Evolutionary conservation across 768 basidiomycete species (phyloP).

Genomic region (Lenzites betulinus): DNA sequence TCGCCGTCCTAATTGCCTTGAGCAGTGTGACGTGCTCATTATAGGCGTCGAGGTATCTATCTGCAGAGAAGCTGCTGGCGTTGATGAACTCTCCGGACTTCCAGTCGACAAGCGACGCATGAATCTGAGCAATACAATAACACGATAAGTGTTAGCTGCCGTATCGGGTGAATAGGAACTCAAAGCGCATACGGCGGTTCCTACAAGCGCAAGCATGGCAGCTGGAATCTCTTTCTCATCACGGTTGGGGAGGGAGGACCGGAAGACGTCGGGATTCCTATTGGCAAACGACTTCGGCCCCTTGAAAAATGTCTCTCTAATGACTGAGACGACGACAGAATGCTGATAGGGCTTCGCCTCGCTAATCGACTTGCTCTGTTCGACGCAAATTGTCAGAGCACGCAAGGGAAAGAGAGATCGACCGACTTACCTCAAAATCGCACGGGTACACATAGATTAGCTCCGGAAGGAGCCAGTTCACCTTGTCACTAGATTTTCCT

Average conservation of each 20-base stretch:
- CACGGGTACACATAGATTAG: background rate
- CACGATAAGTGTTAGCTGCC: no score
- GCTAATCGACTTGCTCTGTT: no score
- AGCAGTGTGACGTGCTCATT: slow-evolving; percentile 7
- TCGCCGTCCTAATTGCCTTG: slow-evolving; percentile 1
- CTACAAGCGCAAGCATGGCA: slow-evolving; percentile 9
- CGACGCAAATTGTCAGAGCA: no score
- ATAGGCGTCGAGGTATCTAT: slow-evolving; percentile 11
- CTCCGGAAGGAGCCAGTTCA: background rate
- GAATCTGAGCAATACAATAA: background rate
- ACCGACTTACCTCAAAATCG: no score
- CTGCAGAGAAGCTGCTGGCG: slow-evolving; percentile 1
- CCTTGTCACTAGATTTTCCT: background rate
- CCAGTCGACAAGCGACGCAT: slow-evolving; percentile 12
- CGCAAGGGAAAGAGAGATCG: no score
- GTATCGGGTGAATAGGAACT: background rate
- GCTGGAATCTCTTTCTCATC: slow-evolving; percentile 10
- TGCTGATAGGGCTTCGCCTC: no score
- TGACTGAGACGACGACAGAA: no score
- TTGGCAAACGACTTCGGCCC: background rate
- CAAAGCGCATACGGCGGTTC: slow-evolving; percentile 1
- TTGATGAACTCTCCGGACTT: background rate
- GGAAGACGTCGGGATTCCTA: background rate
- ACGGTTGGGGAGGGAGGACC: background rate
- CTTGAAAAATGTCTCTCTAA: background rate